phyloP scores from a whole-genome alignment of 2,329 filamentous ascomycete species.

The Rutstroemia sp. region DNA sequence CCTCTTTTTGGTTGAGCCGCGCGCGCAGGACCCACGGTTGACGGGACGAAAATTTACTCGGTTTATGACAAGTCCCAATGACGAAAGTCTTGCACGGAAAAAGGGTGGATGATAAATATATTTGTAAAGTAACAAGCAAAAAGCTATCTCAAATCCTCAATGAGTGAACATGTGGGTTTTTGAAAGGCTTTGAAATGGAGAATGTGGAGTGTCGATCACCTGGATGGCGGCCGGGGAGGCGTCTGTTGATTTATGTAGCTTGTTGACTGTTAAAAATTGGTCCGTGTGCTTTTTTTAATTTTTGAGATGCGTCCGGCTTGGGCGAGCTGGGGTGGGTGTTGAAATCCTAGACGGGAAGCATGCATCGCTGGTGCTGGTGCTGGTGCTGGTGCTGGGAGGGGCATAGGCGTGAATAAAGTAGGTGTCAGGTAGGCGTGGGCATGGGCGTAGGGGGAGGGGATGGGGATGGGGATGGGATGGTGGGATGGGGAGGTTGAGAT shows the following conservation, averaged over 20 bases:
- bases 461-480: too few species aligned
- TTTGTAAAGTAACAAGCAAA: background rate
- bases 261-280: background rate
- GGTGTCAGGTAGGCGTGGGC: too few species aligned
- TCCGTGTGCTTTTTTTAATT: background rate
- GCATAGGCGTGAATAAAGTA: too few species aligned
- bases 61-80: too few species aligned
- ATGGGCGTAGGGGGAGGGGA: too few species aligned
- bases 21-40: too few species aligned
- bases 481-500: too few species aligned
- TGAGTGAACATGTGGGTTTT: background rate
- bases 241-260: constrained; percentile 28
- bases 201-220: constrained; percentile 35
- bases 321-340: background rate
- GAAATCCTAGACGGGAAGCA: too few species aligned
- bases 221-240: constrained; percentile 32
- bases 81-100: background rate
- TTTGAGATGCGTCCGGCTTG: background rate
- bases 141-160: background rate
- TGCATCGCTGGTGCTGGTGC: too few species aligned
- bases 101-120: background rate
- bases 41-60: too few species aligned
- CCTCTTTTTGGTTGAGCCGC: background rate
- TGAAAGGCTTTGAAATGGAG: constrained; percentile 10
- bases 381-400: too few species aligned